Percentiles rank a stretch among this genome's conserved stretches.
Evolutionary conservation across 495 filamentous ascomycete genomes (phyloP).

Genomic region (Collariella sp.): DNA sequence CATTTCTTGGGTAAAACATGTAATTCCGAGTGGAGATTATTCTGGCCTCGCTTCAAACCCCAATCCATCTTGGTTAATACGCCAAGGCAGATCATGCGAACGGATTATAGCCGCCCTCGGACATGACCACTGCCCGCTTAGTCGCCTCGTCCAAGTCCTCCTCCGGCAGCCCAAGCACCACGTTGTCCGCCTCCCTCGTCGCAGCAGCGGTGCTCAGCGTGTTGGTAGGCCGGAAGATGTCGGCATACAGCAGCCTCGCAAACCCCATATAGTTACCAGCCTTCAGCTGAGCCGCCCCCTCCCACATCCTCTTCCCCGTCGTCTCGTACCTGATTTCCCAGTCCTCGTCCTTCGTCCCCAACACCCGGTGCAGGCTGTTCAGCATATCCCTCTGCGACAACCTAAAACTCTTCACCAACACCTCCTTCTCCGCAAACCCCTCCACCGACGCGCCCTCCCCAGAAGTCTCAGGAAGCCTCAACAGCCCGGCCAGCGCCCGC

Average conservation of each 20-base stretch:
- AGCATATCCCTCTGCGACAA: slow-evolving; percentile 43
- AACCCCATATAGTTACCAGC: slow-evolving; percentile 42
- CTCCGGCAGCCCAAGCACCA: slow-evolving; percentile 43
- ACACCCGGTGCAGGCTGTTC: slow-evolving; percentile 42
- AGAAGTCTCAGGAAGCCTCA: slow-evolving; percentile 38
- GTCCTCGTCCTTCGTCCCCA: slow-evolving; percentile 42
- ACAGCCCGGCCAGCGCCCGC: slow-evolving; percentile 31
- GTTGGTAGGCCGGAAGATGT: slow-evolving; percentile 41
- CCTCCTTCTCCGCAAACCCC: slow-evolving; percentile 30
- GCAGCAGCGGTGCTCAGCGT: slow-evolving; percentile 35
- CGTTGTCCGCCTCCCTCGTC: slow-evolving; percentile 33
- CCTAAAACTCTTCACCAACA: slow-evolving; percentile 37
- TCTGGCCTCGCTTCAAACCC: too few species aligned
- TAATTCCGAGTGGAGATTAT: too few species aligned
- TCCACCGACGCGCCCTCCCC: slow-evolving; percentile 29
- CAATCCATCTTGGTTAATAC: too few species aligned
- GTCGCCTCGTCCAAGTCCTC: slow-evolving; percentile 54
- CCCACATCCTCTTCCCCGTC: slow-evolving; percentile 35
- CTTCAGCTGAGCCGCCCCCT: slow-evolving; percentile 34
- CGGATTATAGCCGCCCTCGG: neutral
- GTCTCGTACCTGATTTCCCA: slow-evolving; percentile 48
- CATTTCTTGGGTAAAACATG: too few species aligned
- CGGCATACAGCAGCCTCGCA: slow-evolving; percentile 42
- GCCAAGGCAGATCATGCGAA: too few species aligned
- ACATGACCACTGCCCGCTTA: slow-evolving; percentile 31